These are phyloP conservation scores for Tetrapisispora namnaoensis DNA, from an alignment of 805 yeast genomes.

Conservation along the genomic window DNA sequence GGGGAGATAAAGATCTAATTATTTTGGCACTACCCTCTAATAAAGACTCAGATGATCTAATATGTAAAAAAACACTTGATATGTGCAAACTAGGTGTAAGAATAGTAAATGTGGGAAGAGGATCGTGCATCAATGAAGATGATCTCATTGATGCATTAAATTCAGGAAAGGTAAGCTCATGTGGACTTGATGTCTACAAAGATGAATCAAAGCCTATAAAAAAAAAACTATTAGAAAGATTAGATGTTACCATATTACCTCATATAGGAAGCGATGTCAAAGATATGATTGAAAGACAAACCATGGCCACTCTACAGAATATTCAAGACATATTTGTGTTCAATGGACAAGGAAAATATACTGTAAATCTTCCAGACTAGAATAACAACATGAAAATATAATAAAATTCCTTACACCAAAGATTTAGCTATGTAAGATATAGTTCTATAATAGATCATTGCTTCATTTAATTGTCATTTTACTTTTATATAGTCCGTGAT, in stretches of 20 bases:
- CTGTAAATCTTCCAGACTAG: background rate
- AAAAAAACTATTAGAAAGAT: conserved; percentile 40
- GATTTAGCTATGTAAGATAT: background rate
- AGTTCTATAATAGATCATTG: too few species aligned
- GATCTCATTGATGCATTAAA: conserved; percentile 53
- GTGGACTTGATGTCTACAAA: conserved; percentile 65
- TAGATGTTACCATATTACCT: conserved; percentile 59
- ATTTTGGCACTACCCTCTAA: conserved; percentile 62
- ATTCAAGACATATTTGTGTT: conserved; percentile 37
- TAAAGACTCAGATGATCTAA: conserved; percentile 44
- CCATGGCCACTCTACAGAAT: conserved; percentile 45
- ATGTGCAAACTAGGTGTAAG: conserved; percentile 45
- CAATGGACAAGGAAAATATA: conserved; percentile 32
- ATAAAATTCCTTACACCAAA: too few species aligned
- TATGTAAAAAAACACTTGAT: conserved; percentile 40
- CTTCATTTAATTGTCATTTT: background rate
- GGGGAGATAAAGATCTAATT: conserved; percentile 42
- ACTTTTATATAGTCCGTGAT: background rate
- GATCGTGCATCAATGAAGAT: conserved; percentile 56
- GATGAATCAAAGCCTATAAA: conserved; percentile 47
- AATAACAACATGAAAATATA: too few species aligned
- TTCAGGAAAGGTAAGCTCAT: conserved; percentile 49
- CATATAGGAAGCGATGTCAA: conserved; percentile 63
- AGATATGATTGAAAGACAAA: conserved; percentile 45
- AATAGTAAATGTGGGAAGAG: conserved; percentile 69